These are phyloP conservation scores for Erysiphe neolycopersici DNA, from an alignment of 2,329 filamentous ascomycete species.

Conservation along the genomic window DNA sequence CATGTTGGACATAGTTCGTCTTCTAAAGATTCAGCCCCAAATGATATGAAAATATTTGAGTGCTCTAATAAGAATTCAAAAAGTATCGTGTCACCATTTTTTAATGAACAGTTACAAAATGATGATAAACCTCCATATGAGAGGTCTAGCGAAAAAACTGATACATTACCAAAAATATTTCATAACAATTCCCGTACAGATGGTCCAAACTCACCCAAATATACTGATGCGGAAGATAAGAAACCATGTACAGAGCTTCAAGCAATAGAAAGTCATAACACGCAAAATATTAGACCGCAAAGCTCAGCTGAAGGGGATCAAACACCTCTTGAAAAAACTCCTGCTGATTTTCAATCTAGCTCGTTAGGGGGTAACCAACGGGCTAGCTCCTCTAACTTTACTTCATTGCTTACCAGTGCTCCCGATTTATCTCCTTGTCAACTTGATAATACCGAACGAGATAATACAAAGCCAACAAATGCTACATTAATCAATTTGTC, in stretches of 20 bases:
- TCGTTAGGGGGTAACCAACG: slow-evolving; percentile 6
- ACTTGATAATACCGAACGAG: slow-evolving; percentile 2
- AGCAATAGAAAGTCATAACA: not conserved
- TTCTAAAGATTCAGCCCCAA: too few species aligned
- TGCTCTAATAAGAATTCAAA: too few species aligned
- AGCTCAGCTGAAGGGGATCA: not conserved
- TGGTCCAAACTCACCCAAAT: not conserved
- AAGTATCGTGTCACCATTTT: too few species aligned
- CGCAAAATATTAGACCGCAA: not conserved
- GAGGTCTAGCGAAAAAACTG: too few species aligned
- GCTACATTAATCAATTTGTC: too few species aligned
- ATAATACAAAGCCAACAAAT: too few species aligned
- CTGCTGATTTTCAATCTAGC: slow-evolving; percentile 1
- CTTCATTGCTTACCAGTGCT: slow-evolving; percentile 10
- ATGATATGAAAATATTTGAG: too few species aligned
- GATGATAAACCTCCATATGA: too few species aligned
- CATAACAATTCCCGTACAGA: too few species aligned
- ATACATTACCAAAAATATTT: too few species aligned
- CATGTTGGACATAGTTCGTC: too few species aligned
- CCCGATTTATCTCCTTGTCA: slow-evolving; percentile 10
- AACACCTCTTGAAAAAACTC: not conserved
- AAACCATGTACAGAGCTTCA: not conserved
- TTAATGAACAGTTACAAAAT: too few species aligned
- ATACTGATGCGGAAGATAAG: not conserved
- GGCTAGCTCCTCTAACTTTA: slow-evolving; percentile 7